These are phyloP conservation scores for Chaetoscypha palmicola DNA, from an alignment of 2,329 filamentous ascomycete species.

Conservation along the genomic window DNA sequence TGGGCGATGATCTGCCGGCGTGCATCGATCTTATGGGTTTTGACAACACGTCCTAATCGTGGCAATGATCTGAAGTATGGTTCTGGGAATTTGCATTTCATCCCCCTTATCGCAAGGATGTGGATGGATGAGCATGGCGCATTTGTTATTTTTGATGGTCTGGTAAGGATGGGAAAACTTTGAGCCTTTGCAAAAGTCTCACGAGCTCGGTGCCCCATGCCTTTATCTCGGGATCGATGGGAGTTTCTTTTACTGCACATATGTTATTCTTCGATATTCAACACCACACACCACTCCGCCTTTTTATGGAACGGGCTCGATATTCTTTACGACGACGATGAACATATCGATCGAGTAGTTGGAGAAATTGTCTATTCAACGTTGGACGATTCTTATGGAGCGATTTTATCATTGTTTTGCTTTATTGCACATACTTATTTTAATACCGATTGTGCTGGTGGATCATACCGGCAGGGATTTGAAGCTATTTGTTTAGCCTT, in stretches of 20 bases:
- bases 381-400: background rate
- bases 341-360: conserved; percentile 1
- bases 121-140: conserved; percentile 20
- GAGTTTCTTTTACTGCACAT: conserved; percentile 14
- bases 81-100: conserved; percentile 16
- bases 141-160: conserved; percentile 15
- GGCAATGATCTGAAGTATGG: conserved; percentile 22
- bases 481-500: too few relatives aligned
- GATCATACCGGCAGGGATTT: too few relatives aligned
- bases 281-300: conserved; percentile 12
- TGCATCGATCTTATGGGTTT: conserved; percentile 29
- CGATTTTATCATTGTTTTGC: conserved; percentile 1
- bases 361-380: background rate
- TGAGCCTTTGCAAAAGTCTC: conserved; percentile 29
- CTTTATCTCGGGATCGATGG: conserved; percentile 12
- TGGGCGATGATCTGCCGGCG: conserved; percentile 28
- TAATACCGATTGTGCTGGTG: too few relatives aligned
- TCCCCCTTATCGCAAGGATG: conserved; percentile 18
- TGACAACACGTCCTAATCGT: conserved; percentile 20
- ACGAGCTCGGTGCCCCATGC: conserved; percentile 26
- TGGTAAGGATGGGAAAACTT: conserved; percentile 16
- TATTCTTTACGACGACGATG: conserved; percentile 2
- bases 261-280: conserved; percentile 13
- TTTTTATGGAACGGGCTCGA: conserved; percentile 3
- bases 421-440: conserved; percentile 12